These are phyloP conservation scores for Fusarium pilosicola DNA, from an alignment of 2,329 filamentous ascomycete species.

Conservation along the genomic window DNA sequence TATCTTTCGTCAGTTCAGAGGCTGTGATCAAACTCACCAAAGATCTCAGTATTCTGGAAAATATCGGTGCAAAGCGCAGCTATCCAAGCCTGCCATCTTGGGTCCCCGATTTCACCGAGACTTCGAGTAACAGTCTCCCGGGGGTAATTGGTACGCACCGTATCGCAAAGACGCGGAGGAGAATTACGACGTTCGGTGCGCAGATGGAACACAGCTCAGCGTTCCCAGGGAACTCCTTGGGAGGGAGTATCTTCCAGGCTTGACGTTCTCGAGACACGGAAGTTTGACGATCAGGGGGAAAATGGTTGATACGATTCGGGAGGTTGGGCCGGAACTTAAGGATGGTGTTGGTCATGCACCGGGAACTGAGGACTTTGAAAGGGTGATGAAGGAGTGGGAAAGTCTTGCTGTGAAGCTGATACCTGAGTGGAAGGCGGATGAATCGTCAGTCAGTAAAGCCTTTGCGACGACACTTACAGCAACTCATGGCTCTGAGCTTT, in stretches of 20 bases:
- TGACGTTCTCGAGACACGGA: background rate
- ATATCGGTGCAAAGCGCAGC: background rate
- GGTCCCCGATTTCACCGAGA: constrained; percentile 11
- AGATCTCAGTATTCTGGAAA: background rate
- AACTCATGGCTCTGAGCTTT: fast-evolving
- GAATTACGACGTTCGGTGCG: background rate
- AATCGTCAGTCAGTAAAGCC: background rate
- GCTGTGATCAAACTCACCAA: background rate
- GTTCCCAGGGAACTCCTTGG: background rate
- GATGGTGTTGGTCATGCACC: background rate
- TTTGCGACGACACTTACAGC: constrained; percentile 4
- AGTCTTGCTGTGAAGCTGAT: background rate
- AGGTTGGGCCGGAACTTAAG: background rate
- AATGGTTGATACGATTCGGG: background rate
- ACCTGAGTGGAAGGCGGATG: background rate
- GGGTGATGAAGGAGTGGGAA: constrained; percentile 6
- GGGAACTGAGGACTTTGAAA: background rate
- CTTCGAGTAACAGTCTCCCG: background rate
- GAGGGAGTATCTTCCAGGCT: background rate
- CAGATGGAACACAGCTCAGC: background rate
- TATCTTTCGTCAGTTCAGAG: constrained; percentile 16
- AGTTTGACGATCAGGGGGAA: constrained; percentile 1
- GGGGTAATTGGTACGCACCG: background rate
- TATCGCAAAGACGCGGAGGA: background rate
- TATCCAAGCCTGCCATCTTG: constrained; percentile 1